Percentiles rank a stretch among this genome's conserved stretches.
Evolutionary conservation across 768 basidiomycete species (phyloP).

Genomic region (Rhodocollybia butyracea): DNA sequence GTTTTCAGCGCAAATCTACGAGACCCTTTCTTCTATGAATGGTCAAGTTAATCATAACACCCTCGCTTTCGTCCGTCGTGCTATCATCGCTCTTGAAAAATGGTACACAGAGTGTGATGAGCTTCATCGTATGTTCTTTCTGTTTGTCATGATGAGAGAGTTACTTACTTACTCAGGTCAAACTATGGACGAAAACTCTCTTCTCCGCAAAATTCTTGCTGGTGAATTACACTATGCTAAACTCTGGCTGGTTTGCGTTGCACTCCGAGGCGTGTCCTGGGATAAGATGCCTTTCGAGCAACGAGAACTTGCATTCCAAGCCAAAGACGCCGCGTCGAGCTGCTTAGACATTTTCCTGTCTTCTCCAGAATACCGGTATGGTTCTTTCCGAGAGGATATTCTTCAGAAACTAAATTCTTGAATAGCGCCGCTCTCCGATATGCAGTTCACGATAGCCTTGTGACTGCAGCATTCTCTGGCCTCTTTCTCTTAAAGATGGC

Average conservation of each 20-base stretch:
- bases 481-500: conserved; percentile 94
- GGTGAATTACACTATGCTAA: conserved; percentile 92
- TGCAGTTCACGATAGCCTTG: conserved; percentile 90
- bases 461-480: conserved; percentile 88
- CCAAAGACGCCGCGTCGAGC: conserved; percentile 87
- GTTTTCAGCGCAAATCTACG: conserved; percentile 82
- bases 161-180: conserved; percentile 59
- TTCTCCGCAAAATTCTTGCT: conserved; percentile 83
- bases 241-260: conserved; percentile 92
- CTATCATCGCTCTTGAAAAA: conserved; percentile 81
- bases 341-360: conserved; percentile 83
- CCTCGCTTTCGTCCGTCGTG: conserved; percentile 82
- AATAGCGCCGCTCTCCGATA: conserved; percentile 83
- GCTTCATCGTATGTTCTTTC: conserved; percentile 53
- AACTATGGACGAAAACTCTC: conserved; percentile 79
- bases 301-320: conserved; percentile 91
- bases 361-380: conserved; percentile 76
- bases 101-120: conserved; percentile 92
- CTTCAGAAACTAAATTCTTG: conserved; percentile 2
- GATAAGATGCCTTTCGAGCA: conserved; percentile 97
- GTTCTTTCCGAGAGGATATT: not conserved
- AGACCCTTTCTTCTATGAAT: conserved; percentile 81
- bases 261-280: conserved; percentile 88
- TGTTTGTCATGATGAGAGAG: not conserved
- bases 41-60: conserved; percentile 86